These are phyloP conservation scores for Coemansia javaensis DNA, from an alignment of 192 early-diverging fungal species.

Conservation along the genomic window DNA sequence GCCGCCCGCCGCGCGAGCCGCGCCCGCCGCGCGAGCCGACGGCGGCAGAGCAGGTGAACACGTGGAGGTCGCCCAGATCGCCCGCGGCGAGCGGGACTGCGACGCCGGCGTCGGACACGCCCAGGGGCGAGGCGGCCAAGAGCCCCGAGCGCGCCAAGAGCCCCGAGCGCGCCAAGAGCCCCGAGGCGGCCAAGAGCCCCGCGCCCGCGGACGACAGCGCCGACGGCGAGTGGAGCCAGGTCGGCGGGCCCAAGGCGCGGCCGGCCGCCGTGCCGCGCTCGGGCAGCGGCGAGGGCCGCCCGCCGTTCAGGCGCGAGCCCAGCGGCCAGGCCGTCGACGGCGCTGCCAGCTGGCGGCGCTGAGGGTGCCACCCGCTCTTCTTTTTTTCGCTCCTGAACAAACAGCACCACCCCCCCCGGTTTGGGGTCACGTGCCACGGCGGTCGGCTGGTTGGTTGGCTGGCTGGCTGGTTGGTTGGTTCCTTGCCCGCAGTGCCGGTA, in stretches of 20 bases:
- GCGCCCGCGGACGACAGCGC: conserved; percentile 1
- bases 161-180: no score
- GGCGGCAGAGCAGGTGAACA: conserved; percentile 13
- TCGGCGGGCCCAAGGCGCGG: conserved; percentile 12
- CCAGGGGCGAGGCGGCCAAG: no score
- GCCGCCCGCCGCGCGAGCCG: neutral
- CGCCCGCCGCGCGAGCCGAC: conserved; percentile 23
- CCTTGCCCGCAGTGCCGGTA: no score
- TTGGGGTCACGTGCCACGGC: no score
- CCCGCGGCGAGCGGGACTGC: no score
- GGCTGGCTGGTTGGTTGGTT: no score
- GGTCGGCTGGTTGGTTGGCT: no score
- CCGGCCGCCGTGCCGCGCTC: neutral
- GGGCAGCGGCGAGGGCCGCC: conserved; percentile 5
- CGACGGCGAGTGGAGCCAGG: conserved; percentile 33
- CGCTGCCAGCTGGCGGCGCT: conserved; percentile 28
- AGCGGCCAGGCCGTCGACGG: conserved; percentile 4
- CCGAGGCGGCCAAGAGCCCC: neutral
- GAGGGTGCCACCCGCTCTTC: neutral
- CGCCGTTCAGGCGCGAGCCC: conserved; percentile 13
- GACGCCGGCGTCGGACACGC: no score
- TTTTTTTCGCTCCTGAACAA: neutral
- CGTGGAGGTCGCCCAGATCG: conserved; percentile 15
- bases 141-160: no score
- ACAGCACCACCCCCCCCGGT: no score